Percentiles rank a stretch among this genome's conserved stretches.
phyloP scores from a whole-genome alignment of 2,329 filamentous ascomycete genomes.

The Didymosphaeria variabile region DNA sequence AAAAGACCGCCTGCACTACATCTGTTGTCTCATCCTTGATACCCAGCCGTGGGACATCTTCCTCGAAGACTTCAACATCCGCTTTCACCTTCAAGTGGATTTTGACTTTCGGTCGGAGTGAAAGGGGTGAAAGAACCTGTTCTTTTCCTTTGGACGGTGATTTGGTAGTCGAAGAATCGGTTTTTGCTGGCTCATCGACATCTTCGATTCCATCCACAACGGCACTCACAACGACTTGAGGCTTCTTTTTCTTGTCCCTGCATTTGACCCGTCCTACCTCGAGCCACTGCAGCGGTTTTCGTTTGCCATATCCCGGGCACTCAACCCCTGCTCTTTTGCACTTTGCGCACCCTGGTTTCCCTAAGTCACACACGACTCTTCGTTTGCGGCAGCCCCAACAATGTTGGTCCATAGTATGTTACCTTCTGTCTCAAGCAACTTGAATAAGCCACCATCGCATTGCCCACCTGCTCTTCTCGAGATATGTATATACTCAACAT shows the following conservation, averaged over 20 bases:
- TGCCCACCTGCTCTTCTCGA: background rate
- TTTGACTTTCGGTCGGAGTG: background rate
- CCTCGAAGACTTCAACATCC: background rate
- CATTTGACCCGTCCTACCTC: background rate
- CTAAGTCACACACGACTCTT: conserved; percentile 6
- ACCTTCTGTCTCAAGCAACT: background rate
- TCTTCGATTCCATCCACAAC: background rate
- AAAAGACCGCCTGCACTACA: conserved; percentile 6
- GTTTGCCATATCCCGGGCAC: conserved; percentile 8
- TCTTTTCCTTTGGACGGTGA: background rate
- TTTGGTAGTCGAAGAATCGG: background rate
- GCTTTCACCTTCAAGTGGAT: background rate
- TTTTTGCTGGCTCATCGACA: background rate
- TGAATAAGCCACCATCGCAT: background rate
- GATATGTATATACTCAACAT: conserved; percentile 1
- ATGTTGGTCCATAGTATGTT: conserved; percentile 3
- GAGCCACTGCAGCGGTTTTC: conserved; percentile 6
- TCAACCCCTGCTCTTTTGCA: conserved; percentile 8
- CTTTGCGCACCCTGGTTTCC: background rate
- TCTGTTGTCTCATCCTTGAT: conserved; percentile 3
- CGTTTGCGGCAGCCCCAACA: conserved; percentile 8
- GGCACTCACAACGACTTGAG: background rate
- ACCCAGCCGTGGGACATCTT: background rate
- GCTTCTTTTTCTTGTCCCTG: background rate
- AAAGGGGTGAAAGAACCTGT: background rate